A percentile compares a stretch with the other conserved stretches of the same genome.
Evolutionary conservation across 768 basidiomycete genomes (phyloP).

Genomic region (Hypsizygus marmoreus): DNA sequence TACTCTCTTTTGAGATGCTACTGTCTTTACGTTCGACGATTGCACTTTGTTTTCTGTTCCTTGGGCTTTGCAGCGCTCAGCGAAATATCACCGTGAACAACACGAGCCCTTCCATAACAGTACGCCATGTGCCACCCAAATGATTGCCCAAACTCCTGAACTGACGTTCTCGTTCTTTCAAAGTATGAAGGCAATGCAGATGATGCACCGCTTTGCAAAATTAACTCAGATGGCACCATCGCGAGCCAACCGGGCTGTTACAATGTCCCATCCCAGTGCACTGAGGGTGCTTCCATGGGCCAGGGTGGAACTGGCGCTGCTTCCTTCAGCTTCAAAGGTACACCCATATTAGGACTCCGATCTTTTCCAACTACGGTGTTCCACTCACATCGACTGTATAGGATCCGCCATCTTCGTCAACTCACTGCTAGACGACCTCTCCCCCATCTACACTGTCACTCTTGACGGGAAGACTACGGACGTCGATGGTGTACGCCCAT

Average conservation of each 20-base stretch:
- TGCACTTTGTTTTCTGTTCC: no score
- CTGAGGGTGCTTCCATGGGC: conserved; percentile 20
- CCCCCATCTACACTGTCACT: conserved; percentile 24
- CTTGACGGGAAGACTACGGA: conserved; percentile 25
- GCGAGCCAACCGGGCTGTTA: conserved; percentile 22
- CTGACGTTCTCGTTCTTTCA: no score
- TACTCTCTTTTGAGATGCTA: no score
- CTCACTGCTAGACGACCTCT: conserved; percentile 20
- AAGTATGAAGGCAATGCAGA: conserved; percentile 19
- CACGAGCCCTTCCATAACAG: conserved; percentile 21
- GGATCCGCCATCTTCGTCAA: conserved; percentile 28
- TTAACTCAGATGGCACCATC: conserved; percentile 9
- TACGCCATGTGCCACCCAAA: no score
- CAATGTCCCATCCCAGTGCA: conserved; percentile 18
- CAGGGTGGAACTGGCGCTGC: conserved; percentile 17
- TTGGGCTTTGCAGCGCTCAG: conserved; percentile 9
- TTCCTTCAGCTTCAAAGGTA: conserved; percentile 27
- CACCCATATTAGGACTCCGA: no score
- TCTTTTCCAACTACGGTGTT: no score
- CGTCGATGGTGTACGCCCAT: conserved; percentile 22
- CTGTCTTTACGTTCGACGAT: no score
- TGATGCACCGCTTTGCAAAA: conserved; percentile 10
- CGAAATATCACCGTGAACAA: conserved; percentile 25
- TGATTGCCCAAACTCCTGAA: no score
- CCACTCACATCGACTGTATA: no score